Evolutionary conservation across 2,329 filamentous ascomycete species (phyloP).

Genomic region (Curvularia spicifera): DNA sequence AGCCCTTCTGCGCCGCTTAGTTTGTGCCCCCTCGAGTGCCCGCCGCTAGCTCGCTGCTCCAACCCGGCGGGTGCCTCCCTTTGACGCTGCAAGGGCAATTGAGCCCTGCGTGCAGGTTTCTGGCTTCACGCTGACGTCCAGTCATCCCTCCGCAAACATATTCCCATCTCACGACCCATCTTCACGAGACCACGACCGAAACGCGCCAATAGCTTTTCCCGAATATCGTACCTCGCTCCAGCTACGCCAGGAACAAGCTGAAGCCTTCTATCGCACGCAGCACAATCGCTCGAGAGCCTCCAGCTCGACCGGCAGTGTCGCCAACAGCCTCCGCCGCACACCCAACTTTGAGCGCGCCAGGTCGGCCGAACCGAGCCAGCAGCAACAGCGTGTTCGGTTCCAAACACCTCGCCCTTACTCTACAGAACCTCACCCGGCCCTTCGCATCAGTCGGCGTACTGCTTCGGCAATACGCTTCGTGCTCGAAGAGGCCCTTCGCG

Average conservation of each 20-base stretch:
- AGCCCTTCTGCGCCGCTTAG: conserved; percentile 21
- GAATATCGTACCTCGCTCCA: conserved; percentile 48
- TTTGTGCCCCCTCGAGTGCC: conserved; percentile 13
- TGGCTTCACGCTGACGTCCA: conserved; percentile 39
- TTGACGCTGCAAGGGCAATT: conserved; percentile 28
- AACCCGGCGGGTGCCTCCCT: conserved; percentile 29
- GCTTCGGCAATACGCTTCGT: conserved; percentile 91
- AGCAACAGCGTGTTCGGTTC: conserved; percentile 46
- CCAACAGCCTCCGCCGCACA: conserved; percentile 61
- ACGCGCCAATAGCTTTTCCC: conserved; percentile 35
- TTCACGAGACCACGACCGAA: conserved; percentile 48
- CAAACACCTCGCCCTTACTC: conserved; percentile 39
- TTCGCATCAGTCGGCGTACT: conserved; percentile 79
- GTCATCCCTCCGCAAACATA: conserved; percentile 39
- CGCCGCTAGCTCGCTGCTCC: conserved; percentile 26
- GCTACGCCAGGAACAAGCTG: conserved; percentile 53
- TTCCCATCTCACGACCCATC: conserved; percentile 28
- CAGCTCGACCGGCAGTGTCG: conserved; percentile 59
- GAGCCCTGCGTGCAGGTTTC: conserved; percentile 17
- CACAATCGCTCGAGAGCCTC: conserved; percentile 56
- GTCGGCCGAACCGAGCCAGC: conserved; percentile 53
- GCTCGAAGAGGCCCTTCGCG: conserved; percentile 86
- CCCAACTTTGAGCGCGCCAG: conserved; percentile 56
- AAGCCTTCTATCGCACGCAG: conserved; percentile 43
- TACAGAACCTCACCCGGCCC: conserved; percentile 60